A percentile compares a stretch with the other conserved stretches of the same genome.
These are phyloP conservation scores for Euphorbia pulcherrima DNA, from an alignment of 345 rosid genomes.

Conservation along the genomic window DNA sequence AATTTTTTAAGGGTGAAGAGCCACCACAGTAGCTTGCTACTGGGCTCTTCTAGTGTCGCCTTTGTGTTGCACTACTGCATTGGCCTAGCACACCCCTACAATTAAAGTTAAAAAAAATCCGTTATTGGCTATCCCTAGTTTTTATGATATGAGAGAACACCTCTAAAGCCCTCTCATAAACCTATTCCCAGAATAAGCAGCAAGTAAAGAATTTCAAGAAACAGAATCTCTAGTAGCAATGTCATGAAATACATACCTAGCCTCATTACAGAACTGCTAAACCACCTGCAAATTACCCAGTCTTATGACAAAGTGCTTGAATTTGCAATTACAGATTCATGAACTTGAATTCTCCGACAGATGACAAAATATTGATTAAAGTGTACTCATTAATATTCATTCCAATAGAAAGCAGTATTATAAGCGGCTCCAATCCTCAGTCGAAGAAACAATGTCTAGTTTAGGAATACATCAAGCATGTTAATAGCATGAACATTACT, in stretches of 20 bases:
- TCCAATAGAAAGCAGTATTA: constrained; percentile 15
- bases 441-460: constrained; percentile 41
- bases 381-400: constrained; percentile 24
- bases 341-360: constrained; percentile 21
- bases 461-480: constrained; percentile 41
- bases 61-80: too few relatives aligned
- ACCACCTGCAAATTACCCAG: too few relatives aligned
- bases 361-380: constrained; percentile 31
- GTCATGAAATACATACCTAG: constrained; percentile 29
- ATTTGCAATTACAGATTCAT: constrained; percentile 30
- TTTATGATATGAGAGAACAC: constrained; percentile 29
- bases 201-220: constrained; percentile 43
- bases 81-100: too few relatives aligned
- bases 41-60: too few relatives aligned
- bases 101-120: too few relatives aligned
- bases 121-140: too few relatives aligned
- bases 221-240: constrained; percentile 32
- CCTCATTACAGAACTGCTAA: too few relatives aligned
- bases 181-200: constrained; percentile 38
- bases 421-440: constrained; percentile 31
- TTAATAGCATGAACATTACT: constrained; percentile 25
- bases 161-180: constrained; percentile 25
- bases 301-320: too few relatives aligned
- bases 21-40: too few relatives aligned
- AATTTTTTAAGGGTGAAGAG: too few relatives aligned